Conservation (phyloP, 2,329 filamentous ascomycete species). For the Nemania serpens region DNA sequence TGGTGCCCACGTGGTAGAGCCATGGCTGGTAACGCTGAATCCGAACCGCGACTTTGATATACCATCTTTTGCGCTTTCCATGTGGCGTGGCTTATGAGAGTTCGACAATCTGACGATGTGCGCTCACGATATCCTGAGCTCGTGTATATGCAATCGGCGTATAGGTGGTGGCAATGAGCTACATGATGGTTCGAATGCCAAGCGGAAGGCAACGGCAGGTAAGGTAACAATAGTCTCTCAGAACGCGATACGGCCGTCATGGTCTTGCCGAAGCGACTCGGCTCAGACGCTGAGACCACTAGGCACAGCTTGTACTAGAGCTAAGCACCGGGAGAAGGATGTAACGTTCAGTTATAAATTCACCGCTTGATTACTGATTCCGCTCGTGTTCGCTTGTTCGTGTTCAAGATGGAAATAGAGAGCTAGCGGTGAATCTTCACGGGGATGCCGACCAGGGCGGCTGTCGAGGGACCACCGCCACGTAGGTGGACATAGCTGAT, state of each 20-base stretch:
- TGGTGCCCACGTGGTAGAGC: not conserved
- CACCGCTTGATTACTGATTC: not conserved
- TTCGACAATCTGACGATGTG: not conserved
- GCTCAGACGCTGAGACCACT: too few relatives aligned
- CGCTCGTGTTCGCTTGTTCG: not conserved
- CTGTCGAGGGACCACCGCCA: too few relatives aligned
- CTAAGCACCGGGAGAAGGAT: not conserved
- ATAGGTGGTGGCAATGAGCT: not conserved
- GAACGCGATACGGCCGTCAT: too few relatives aligned
- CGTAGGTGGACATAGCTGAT: too few relatives aligned
- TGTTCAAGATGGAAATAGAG: not conserved
- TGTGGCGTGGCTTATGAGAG: not conserved
- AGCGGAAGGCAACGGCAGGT: not conserved
- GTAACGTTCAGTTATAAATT: not conserved
- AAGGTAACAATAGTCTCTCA: too few relatives aligned
- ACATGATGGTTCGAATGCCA: not conserved
- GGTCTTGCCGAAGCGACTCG: too few relatives aligned
- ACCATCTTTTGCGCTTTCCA: not conserved
- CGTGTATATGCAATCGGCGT: not conserved
- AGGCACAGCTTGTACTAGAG: too few relatives aligned
- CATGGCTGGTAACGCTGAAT: not conserved
- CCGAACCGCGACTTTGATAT: not conserved
- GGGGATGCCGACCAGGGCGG: slow-evolving; percentile 2
- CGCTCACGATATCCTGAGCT: not conserved
- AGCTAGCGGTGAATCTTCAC: not conserved